Evolutionary conservation across 2,329 filamentous ascomycete species (phyloP).

Genomic region (Colletotrichum sp.): DNA sequence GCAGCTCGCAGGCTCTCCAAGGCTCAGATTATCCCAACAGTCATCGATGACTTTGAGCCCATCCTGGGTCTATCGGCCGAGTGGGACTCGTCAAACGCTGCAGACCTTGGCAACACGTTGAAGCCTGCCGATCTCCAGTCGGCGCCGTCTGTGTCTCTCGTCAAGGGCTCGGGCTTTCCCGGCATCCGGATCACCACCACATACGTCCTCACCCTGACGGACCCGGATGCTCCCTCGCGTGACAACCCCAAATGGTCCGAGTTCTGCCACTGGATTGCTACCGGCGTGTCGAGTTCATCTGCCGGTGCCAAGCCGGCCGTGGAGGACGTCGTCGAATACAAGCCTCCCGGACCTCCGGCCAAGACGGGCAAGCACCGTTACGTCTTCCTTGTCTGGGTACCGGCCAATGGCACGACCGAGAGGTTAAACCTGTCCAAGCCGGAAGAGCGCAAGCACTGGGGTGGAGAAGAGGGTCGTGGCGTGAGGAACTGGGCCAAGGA

Average conservation of each 20-base stretch:
- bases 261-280: slow-evolving; percentile 51
- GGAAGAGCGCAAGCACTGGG: slow-evolving; percentile 43
- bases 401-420: slow-evolving; percentile 43
- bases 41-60: slow-evolving; percentile 22
- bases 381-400: slow-evolving; percentile 44
- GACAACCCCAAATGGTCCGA: slow-evolving; percentile 49
- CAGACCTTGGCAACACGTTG: slow-evolving; percentile 21
- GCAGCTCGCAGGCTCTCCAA: background rate
- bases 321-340: slow-evolving; percentile 43
- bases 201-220: slow-evolving; percentile 41
- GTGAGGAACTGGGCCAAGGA: slow-evolving; percentile 44
- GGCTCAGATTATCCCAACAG: slow-evolving; percentile 20
- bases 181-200: slow-evolving; percentile 24
- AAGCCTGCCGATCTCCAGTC: slow-evolving; percentile 16
- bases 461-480: slow-evolving; percentile 38
- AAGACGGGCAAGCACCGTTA: slow-evolving; percentile 49
- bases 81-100: slow-evolving; percentile 12
- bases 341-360: slow-evolving; percentile 43
- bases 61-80: slow-evolving; percentile 17
- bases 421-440: slow-evolving; percentile 38
- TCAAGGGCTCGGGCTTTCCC: slow-evolving; percentile 11
- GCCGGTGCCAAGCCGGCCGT: slow-evolving; percentile 26
- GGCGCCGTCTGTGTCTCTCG: slow-evolving; percentile 10
- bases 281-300: slow-evolving; percentile 27
- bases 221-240: slow-evolving; percentile 48